Evolutionary conservation across 148 eudicot species (phyloP).

Genomic region (Selenicereus undatus): DNA sequence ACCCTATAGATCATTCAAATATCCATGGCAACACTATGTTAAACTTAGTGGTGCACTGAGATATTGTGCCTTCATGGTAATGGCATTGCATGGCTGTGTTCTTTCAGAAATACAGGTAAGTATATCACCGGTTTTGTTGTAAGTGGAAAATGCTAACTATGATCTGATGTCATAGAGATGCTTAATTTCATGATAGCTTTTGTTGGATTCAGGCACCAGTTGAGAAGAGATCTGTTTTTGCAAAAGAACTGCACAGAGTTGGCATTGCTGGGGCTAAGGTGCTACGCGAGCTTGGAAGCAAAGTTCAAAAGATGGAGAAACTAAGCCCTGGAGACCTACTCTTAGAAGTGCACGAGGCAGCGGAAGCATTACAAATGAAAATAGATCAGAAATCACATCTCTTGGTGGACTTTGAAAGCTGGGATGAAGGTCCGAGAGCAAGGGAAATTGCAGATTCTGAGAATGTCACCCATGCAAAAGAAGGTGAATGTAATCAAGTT

Average conservation of each 20-base stretch:
- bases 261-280: constrained; percentile 54
- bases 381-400: constrained; percentile 51
- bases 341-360: constrained; percentile 43
- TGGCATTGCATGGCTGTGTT: constrained; percentile 69
- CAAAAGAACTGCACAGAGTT: constrained; percentile 38
- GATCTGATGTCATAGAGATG: no score
- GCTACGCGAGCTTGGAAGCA: constrained; percentile 45
- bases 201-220: constrained; percentile 39
- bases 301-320: constrained; percentile 54
- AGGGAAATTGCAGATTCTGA: constrained; percentile 41
- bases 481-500: constrained; percentile 17
- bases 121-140: not conserved
- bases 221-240: constrained; percentile 44
- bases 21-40: constrained; percentile 55
- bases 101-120: constrained; percentile 58
- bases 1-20: constrained; percentile 38
- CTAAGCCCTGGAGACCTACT: constrained; percentile 34
- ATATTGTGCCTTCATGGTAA: constrained; percentile 60
- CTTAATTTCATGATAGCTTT: not conserved
- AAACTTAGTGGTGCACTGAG: constrained; percentile 54
- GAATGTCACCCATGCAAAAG: constrained; percentile 24
- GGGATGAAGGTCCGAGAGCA: constrained; percentile 38
- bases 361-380: constrained; percentile 44
- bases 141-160: not conserved
- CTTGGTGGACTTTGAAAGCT: constrained; percentile 37